A percentile compares a stretch with the other conserved stretches of the same genome.
These are phyloP conservation scores for Acorus gramineus DNA, from an alignment of 106 monocot genomes.

Conservation along the genomic window DNA sequence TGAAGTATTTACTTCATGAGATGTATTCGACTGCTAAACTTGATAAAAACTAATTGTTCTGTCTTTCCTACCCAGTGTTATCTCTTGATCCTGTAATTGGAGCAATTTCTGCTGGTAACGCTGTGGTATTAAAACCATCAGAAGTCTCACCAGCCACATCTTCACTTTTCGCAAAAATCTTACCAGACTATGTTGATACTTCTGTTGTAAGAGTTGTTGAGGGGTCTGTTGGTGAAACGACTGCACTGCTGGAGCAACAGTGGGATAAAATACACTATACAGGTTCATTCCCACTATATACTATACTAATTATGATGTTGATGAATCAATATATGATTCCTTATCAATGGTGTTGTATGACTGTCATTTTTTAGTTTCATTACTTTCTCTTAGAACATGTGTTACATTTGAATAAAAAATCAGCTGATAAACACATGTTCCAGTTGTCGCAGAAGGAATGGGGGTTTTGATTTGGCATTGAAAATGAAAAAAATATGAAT, in stretches of 20 bases:
- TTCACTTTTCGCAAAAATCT: constrained; percentile 10
- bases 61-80: constrained; percentile 16
- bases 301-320: no score
- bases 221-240: constrained; percentile 25
- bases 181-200: constrained; percentile 22
- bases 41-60: background rate
- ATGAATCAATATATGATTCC: no score
- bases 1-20: background rate
- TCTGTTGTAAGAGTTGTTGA: constrained; percentile 30
- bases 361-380: no score
- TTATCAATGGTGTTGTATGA: no score
- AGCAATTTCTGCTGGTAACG: constrained; percentile 33
- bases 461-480: no score
- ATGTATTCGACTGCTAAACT: background rate
- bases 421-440: no score
- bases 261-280: constrained; percentile 38
- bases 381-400: no score
- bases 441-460: no score
- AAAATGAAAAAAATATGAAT: no score
- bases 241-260: constrained; percentile 26
- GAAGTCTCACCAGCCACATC: constrained; percentile 29
- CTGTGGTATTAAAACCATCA: constrained; percentile 32
- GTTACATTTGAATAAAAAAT: no score
- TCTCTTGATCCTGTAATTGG: constrained; percentile 32
- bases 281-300: constrained; percentile 6